Base-by-base conservation (phyloP, 2,329 filamentous ascomycete genomes). In the Onygenales sp. region DNA sequence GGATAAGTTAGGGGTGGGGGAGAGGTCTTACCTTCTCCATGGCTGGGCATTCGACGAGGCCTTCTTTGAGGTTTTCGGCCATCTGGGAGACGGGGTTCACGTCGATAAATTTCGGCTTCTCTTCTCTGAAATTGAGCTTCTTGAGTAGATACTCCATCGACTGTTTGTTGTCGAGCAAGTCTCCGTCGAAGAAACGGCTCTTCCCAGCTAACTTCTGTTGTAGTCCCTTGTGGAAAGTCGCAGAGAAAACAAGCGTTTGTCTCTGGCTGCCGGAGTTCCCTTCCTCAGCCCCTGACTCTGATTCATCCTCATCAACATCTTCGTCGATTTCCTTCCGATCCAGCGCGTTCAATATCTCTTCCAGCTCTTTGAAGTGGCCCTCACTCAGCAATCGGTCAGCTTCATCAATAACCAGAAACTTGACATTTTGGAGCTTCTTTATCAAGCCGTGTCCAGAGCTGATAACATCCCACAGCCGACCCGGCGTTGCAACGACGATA, bases 241-340 rank as follows among this genome's bases (percentile, higher is more conserved):
- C 93, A 0, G 93, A 97, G 69, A 98, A 98, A 17, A 98, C 89
- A 0, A 98, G 79, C 0, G 91, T 97, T 66, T 98, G 93, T 42
- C 92, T 79, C 64, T 43, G 75, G 66, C 58, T 21, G 27, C 44
- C 57, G 8, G 59, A 54, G 6, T 69, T 63, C 0, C 74, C 70
- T 8, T 78, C 75, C 3, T 78, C 74, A 1, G 76, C 76, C n/a
- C 58, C 57, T 5, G 57, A 52, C 2, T 63, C 59, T 39, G 64
- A 56, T 13, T 65, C 66, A 1, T 61, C 61, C 32, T 64, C 58
- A 11, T 65, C 65, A n/a, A 64, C 17, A 2, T 75, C 72, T 35
- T 74, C 70, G 5, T 76, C 72, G 0, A 73, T 68, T 6, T 77
- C 75, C 21, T 79, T 76, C 32, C 84, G 78, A 63, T 96, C 89